Percentiles rank a stretch among this genome's conserved stretches.
These are phyloP conservation scores for Nepenthes gracilis DNA, from an alignment of 148 eudicot genomes.

Conservation along the genomic window DNA sequence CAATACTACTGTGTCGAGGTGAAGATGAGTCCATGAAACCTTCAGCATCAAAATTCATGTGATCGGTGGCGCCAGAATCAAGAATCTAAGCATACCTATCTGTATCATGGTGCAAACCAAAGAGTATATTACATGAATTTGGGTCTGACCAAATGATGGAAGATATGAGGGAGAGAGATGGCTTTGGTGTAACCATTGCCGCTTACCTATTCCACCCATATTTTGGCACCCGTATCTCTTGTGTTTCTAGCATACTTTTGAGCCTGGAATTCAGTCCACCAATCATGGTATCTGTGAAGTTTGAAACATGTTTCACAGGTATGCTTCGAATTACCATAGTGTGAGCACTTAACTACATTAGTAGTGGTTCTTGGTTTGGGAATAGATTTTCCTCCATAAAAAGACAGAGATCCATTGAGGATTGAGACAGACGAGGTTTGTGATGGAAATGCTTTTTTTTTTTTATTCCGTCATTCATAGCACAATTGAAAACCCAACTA, in stretches of 20 bases:
- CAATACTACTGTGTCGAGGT: neutral
- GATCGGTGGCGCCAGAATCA: conserved; percentile 1
- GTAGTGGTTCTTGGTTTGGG: too few species aligned
- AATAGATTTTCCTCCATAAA: too few species aligned
- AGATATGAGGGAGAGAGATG: neutral
- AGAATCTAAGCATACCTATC: neutral
- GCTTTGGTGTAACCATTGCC: too few species aligned
- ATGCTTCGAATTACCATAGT: neutral
- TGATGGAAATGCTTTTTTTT: too few species aligned
- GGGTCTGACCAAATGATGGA: neutral
- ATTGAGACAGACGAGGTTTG: too few species aligned
- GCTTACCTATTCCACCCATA: too few species aligned
- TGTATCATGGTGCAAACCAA: neutral
- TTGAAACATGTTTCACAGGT: neutral
- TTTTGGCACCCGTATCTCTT: too few species aligned
- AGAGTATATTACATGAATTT: neutral
- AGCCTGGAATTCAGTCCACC: neutral
- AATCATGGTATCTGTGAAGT: neutral
- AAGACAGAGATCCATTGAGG: too few species aligned
- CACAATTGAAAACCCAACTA: too few species aligned
- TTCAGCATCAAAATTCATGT: neutral
- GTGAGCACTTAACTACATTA: too few species aligned
- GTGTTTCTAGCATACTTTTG: neutral
- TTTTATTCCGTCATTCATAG: too few species aligned
- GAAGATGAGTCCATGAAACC: neutral